Evolutionary conservation across 805 yeast species (phyloP), one percentile per base, ranked within the genome.

Genomic region (Kazachstania africana): DNA sequence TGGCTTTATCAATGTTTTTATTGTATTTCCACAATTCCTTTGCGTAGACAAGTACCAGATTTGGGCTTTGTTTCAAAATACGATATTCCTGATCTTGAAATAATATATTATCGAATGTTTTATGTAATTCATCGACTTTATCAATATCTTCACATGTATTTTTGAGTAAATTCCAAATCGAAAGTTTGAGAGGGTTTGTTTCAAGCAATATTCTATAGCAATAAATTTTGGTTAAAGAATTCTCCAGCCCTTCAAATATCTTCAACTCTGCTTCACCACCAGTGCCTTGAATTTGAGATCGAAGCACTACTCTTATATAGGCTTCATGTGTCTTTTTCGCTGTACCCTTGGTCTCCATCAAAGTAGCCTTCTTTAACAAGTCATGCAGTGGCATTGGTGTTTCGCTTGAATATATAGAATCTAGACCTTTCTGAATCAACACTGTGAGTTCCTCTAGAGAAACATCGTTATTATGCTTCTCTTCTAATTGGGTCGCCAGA

Each of bases 401-500:
- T 27, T 53, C 68, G 51, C 28, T 70, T 68, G 30, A 59, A 44
- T 13, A 63, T 48, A 29, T 75, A 75, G 47, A 70, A 67, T 19
- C 53, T 53, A 35, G 78, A 45, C 44, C 80, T 44, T 44, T 62
- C 65, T 16, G 24, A 4, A 45, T 18, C 10, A 46, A 26, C 20
- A 40, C 33, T 4, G 15, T 17, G 13, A 47, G 25, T 24, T 35
- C 33, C 4, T 52, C 52, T 1, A 76, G 52, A 37, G 71, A 68
- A 1, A 58, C 50, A n/a, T 57, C 63, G n/a, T 60, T 55, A 6
- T 60, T 60, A 4, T 55, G 49, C 1, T 55, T 47, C 35, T 63
- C 88, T 50, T 83, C 93, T 10, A 84, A 47, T 39, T 74, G 69
- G 1, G 75, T 66, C 1, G 84, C 84, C 0, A 75, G 61, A 3